A percentile compares a stretch with the other conserved stretches of the same genome.
Evolutionary conservation across 2,329 filamentous ascomycete genomes (phyloP).

Genomic region (Cercospora canescens): DNA sequence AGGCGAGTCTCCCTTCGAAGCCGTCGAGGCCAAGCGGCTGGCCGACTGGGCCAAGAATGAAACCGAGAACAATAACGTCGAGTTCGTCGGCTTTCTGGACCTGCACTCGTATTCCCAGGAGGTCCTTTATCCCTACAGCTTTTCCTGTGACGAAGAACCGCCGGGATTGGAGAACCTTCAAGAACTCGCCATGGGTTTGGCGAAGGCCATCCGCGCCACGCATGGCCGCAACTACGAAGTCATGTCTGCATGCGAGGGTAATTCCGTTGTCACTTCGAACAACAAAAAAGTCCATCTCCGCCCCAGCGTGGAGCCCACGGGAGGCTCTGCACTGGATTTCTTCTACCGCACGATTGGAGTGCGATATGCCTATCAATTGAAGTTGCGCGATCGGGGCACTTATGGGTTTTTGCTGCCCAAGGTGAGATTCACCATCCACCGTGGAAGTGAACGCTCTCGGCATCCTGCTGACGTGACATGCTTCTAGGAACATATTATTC

Average conservation of each 20-base stretch:
- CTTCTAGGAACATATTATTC: constrained; percentile 14
- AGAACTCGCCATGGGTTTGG: constrained; percentile 83
- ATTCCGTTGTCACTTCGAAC: constrained; percentile 49
- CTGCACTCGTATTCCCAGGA: constrained; percentile 95
- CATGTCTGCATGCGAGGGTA: constrained; percentile 82
- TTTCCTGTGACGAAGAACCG: constrained; percentile 74
- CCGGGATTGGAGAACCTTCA: constrained; percentile 89
- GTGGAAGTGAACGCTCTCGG: neutral
- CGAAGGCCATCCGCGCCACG: constrained; percentile 83
- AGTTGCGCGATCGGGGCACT: constrained; percentile 86
- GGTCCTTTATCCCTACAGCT: constrained; percentile 88
- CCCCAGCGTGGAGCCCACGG: constrained; percentile 68
- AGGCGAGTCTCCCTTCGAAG: constrained; percentile 80
- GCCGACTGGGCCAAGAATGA: constrained; percentile 83
- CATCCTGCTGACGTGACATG: neutral
- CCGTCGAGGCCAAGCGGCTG: constrained; percentile 72
- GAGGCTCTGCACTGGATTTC: constrained; percentile 89
- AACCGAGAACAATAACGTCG: constrained; percentile 66
- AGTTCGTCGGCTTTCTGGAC: constrained; percentile 84
- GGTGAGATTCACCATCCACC: constrained; percentile 66
- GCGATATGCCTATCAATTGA: constrained; percentile 88
- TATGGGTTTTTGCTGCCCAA: constrained; percentile 91
- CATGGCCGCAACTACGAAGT: constrained; percentile 64
- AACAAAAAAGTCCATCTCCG: constrained; percentile 39
- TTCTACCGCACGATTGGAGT: constrained; percentile 87